Evolutionary conservation across 352 stramenopile species (phyloP).

Genomic region (Pythium plurisporium): DNA sequence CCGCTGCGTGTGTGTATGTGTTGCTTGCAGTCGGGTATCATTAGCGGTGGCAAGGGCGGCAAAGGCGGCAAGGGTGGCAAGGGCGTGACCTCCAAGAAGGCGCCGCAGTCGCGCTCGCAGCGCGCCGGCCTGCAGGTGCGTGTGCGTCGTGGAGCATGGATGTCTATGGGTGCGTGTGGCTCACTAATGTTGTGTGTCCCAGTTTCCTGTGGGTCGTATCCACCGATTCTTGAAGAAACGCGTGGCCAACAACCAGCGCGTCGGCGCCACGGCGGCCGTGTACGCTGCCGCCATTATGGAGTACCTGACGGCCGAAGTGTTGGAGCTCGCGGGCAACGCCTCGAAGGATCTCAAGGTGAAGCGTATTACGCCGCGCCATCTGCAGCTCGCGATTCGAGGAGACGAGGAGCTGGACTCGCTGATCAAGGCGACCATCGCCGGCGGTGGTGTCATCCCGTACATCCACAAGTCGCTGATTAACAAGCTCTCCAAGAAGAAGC

Average conservation of each 20-base stretch:
- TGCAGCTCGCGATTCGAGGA: conserved; percentile 99
- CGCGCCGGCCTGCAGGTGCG: conserved; percentile 96
- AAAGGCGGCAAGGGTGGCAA: conserved; percentile 99
- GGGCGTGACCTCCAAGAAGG: conserved; percentile 98
- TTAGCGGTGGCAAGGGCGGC: conserved; percentile 94
- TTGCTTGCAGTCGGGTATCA: conserved; percentile 56
- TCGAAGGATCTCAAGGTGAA: conserved; percentile 98
- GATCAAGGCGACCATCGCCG: conserved; percentile 99
- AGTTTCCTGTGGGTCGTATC: conserved; percentile 99
- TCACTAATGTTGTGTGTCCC: background rate
- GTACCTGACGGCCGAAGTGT: conserved; percentile 99
- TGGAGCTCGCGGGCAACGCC: conserved; percentile 98
- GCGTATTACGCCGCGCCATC: conserved; percentile 98
- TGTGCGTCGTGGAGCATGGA: background rate
- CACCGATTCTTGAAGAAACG: conserved; percentile 99
- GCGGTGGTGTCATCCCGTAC: conserved; percentile 99
- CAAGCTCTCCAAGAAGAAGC: conserved; percentile 93
- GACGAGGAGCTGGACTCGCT: conserved; percentile 99
- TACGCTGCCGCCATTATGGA: conserved; percentile 99
- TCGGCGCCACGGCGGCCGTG: conserved; percentile 98
- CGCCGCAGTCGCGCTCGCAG: conserved; percentile 96
- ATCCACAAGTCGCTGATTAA: conserved; percentile 99
- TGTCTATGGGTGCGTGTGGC: background rate
- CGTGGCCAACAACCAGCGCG: conserved; percentile 97
- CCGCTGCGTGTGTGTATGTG: background rate